phyloP scores from a whole-genome alignment of 257 asterid species.

The Galeopsis tetrahit region DNA sequence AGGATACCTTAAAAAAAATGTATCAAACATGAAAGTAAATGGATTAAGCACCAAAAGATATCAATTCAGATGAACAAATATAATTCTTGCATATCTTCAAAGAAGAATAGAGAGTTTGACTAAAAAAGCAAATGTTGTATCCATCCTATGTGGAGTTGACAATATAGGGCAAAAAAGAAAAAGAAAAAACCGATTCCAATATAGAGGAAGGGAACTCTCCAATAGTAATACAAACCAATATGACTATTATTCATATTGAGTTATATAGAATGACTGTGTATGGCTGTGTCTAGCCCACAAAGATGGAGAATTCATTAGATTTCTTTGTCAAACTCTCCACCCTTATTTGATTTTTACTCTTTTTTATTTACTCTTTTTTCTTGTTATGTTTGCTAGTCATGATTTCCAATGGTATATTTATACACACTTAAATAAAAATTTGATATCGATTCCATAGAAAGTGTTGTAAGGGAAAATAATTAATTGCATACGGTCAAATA shows the following conservation, averaged over 20 bases:
- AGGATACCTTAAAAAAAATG: no score
- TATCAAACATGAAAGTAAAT: no score
- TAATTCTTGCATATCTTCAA: background rate
- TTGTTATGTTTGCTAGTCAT: background rate
- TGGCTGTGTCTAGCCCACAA: background rate
- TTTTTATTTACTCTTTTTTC: no score
- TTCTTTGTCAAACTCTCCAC: background rate
- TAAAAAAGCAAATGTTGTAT: background rate
- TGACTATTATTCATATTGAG: background rate
- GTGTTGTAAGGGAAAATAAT: background rate
- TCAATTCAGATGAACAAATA: no score
- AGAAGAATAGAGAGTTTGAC: background rate
- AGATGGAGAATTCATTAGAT: background rate
- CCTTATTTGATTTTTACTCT: background rate
- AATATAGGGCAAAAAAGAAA: background rate
- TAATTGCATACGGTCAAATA: background rate
- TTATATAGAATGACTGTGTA: background rate
- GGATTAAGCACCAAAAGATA: no score
- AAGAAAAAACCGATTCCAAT: background rate
- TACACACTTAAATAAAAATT: background rate
- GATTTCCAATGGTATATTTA: background rate
- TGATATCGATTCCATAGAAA: background rate
- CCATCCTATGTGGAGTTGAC: background rate
- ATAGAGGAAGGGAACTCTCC: background rate
- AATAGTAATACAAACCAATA: background rate